Conservation (phyloP, 2,329 filamentous ascomycete genomes). For the Scedosporium minutisporum region DNA sequence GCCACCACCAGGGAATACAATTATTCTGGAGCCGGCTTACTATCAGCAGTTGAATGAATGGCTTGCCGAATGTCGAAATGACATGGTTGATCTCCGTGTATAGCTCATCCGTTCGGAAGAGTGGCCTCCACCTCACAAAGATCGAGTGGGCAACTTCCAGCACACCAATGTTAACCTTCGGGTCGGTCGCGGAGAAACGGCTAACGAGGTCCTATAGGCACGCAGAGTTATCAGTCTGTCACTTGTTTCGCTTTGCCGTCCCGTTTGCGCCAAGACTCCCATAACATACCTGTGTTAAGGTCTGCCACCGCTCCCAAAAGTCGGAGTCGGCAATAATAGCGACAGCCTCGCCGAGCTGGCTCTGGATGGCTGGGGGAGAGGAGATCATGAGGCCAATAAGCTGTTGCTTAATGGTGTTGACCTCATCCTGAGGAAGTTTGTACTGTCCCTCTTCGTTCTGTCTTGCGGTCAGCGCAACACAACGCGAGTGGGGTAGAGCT, state of each 20-base stretch:
- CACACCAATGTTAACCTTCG: slow-evolving; percentile 83
- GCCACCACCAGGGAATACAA: not conserved
- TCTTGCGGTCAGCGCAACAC: slow-evolving; percentile 3
- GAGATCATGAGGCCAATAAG: slow-evolving; percentile 95
- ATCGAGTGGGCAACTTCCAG: slow-evolving; percentile 97
- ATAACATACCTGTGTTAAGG: slow-evolving; percentile 65
- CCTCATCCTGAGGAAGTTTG: slow-evolving; percentile 74
- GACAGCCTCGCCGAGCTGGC: slow-evolving; percentile 91
- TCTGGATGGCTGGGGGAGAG: slow-evolving; percentile 77
- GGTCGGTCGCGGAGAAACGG: slow-evolving; percentile 71
- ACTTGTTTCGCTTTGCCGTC: not conserved
- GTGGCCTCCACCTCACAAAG: slow-evolving; percentile 88
- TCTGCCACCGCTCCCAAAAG: slow-evolving; percentile 94
- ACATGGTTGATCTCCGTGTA: slow-evolving; percentile 97
- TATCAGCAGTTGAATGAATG: slow-evolving; percentile 72
- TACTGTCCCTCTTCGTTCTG: slow-evolving; percentile 89
- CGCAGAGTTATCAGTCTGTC: not conserved
- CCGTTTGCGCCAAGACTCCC: not conserved
- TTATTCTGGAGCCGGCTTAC: slow-evolving; percentile 31
- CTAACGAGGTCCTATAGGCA: slow-evolving; percentile 66
- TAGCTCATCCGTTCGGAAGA: slow-evolving; percentile 86
- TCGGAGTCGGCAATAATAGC: slow-evolving; percentile 97
- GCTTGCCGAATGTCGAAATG: slow-evolving; percentile 68
- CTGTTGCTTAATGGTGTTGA: slow-evolving; percentile 84
- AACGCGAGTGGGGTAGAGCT: not conserved